Evolutionary conservation across 2,329 filamentous ascomycete genomes (phyloP).

Genomic region (Hirsutella minnesotensis): DNA sequence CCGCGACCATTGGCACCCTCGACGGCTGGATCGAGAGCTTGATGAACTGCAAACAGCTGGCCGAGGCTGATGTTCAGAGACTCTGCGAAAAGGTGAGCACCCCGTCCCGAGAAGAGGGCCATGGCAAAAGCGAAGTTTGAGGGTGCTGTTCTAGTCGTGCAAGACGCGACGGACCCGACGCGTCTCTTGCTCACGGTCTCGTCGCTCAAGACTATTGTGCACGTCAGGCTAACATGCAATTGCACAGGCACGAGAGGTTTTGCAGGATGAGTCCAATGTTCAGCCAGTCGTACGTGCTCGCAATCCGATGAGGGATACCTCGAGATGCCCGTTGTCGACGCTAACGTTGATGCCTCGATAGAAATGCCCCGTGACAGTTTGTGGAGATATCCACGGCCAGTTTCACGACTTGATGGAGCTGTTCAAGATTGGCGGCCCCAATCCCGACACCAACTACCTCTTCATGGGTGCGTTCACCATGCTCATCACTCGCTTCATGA

Average conservation of each 20-base stretch:
- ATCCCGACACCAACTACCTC: constrained; percentile 97
- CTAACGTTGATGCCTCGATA: constrained; percentile 18
- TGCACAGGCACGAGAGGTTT: constrained; percentile 75
- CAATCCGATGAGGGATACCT: no score
- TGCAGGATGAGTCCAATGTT: constrained; percentile 96
- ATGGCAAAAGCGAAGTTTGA: no score
- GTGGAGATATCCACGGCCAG: constrained; percentile 97
- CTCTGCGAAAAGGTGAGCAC: constrained; percentile 83
- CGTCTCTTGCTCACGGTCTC: not conserved
- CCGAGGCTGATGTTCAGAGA: constrained; percentile 87
- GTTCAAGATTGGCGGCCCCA: constrained; percentile 96
- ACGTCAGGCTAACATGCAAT: constrained; percentile 6
- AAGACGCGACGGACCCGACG: not conserved
- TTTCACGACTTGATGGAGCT: constrained; percentile 99
- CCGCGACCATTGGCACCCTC: constrained; percentile 80
- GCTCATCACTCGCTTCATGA: not conserved
- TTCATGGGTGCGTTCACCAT: constrained; percentile 73
- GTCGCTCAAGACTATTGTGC: not conserved
- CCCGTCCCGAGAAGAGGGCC: not conserved
- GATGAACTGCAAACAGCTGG: constrained; percentile 97
- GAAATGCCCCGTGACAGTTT: constrained; percentile 99
- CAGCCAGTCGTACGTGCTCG: constrained; percentile 75
- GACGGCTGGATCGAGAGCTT: constrained; percentile 98
- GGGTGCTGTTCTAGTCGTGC: not conserved
- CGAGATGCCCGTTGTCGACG: not conserved